Percentiles rank a stretch among this genome's conserved stretches.
Evolutionary conservation across 495 filamentous ascomycete genomes (phyloP).

Genomic region (Thozetella sp.): DNA sequence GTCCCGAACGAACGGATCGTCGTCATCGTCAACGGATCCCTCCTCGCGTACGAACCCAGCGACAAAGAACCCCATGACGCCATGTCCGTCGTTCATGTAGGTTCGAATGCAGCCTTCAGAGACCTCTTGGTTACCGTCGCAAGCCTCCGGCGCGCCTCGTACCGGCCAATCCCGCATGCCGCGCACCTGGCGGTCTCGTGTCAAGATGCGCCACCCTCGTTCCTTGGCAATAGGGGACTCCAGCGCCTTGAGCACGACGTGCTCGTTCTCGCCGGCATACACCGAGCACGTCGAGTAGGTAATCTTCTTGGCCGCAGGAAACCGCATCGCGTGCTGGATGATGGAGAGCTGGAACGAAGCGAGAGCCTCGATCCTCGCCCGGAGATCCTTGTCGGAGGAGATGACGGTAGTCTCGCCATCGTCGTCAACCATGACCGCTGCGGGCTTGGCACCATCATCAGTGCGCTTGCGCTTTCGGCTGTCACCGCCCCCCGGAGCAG

Average conservation of each 20-base stretch:
- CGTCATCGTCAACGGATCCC: conserved; percentile 2
- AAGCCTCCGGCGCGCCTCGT: conserved; percentile 59
- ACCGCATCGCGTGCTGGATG: conserved; percentile 79
- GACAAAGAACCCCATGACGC: conserved; percentile 55
- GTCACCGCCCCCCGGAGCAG: conserved; percentile 15
- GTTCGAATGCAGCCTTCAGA: conserved; percentile 82
- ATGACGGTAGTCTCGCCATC: conserved; percentile 44
- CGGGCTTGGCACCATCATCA: conserved; percentile 24
- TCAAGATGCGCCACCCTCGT: conserved; percentile 76
- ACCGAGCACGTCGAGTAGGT: conserved; percentile 94
- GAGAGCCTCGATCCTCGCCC: conserved; percentile 66
- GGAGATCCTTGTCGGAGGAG: conserved; percentile 40
- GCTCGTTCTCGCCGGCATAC: conserved; percentile 84
- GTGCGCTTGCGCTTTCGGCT: conserved; percentile 37
- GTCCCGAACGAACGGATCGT: conserved; percentile 36
- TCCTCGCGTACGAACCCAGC: conserved; percentile 46
- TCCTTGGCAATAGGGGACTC: conserved; percentile 61
- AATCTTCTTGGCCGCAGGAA: conserved; percentile 75
- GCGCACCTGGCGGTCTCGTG: conserved; percentile 66
- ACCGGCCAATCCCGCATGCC: conserved; percentile 73
- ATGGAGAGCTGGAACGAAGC: conserved; percentile 78
- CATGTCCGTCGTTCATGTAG: conserved; percentile 76
- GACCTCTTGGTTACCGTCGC: conserved; percentile 26
- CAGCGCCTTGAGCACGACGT: conserved; percentile 73
- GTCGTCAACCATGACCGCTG: conserved; percentile 46